phyloP scores from a whole-genome alignment of 148 eudicot species.

The Persicaria maculosa region DNA sequence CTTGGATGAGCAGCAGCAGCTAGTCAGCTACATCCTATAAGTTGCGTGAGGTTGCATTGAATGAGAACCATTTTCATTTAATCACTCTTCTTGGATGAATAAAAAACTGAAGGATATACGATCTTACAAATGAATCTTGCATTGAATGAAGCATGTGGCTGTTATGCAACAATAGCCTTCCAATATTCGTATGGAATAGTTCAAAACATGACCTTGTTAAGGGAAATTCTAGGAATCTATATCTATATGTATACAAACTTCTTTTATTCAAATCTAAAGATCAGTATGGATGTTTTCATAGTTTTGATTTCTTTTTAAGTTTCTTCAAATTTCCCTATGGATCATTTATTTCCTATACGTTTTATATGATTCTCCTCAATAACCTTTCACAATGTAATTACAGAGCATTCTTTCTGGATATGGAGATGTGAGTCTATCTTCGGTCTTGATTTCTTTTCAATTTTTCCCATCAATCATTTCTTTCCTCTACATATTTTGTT shows the following conservation, averaged over 20 bases:
- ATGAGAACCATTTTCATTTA: neutral
- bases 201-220: neutral
- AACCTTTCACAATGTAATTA: neutral
- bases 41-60: neutral
- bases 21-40: no score
- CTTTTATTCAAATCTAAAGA: neutral
- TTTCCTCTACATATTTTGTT: neutral
- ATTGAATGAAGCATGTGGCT: neutral
- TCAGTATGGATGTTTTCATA: neutral
- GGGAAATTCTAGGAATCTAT: neutral
- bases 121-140: neutral
- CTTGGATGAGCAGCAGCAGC: neutral
- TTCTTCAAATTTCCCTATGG: neutral
- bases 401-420: constrained; percentile 87
- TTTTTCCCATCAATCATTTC: constrained; percentile 2
- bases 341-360: neutral
- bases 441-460: constrained; percentile 98
- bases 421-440: constrained; percentile 68
- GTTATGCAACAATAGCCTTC: neutral
- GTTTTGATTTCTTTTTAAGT: neutral
- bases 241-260: no score
- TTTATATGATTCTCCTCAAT: neutral
- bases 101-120: neutral
- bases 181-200: neutral
- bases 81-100: no score